phyloP scores from a whole-genome alignment of 2,329 filamentous ascomycete genomes.

The Alternaria arborescens region DNA sequence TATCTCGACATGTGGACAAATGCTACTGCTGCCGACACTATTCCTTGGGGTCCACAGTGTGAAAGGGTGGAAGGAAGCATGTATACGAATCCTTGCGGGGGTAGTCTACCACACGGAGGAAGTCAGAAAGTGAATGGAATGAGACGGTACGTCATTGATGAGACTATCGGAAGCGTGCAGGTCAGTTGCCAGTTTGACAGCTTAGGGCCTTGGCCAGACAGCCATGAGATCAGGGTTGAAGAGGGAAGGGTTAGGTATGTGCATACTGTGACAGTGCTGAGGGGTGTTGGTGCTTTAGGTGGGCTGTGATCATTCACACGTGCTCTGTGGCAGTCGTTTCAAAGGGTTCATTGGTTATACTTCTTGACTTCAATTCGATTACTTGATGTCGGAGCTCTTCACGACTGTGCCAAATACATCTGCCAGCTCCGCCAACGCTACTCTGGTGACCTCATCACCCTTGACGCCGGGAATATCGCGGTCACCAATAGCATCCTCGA shows the following conservation, averaged over 20 bases:
- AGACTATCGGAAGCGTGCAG: constrained; percentile 39
- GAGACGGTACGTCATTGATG: constrained; percentile 43
- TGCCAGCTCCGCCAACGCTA: constrained; percentile 64
- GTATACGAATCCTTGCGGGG: constrained; percentile 39
- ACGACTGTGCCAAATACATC: constrained; percentile 72
- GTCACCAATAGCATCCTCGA: constrained; percentile 70
- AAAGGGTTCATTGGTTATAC: neutral
- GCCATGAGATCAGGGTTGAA: constrained; percentile 40
- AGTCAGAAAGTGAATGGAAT: constrained; percentile 39
- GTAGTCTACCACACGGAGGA: constrained; percentile 33
- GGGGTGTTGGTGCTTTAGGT: constrained; percentile 8
- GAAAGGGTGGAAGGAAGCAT: constrained; percentile 39
- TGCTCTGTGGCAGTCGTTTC: neutral
- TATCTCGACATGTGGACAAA: constrained; percentile 48
- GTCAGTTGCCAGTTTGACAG: constrained; percentile 44
- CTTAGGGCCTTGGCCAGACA: constrained; percentile 38
- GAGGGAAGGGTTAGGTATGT: constrained; percentile 45
- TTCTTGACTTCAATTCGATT: neutral
- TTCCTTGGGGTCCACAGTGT: constrained; percentile 41
- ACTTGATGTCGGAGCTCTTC: constrained; percentile 58
- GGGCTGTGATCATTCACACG: no score
- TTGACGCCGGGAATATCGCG: constrained; percentile 70
- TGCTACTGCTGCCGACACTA: constrained; percentile 36
- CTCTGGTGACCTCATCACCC: constrained; percentile 62
- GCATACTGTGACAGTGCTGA: constrained; percentile 42